A percentile compares a stretch with the other conserved stretches of the same genome.
phyloP scores from a whole-genome alignment of 345 rosid species.

The Moringa oleifera region DNA sequence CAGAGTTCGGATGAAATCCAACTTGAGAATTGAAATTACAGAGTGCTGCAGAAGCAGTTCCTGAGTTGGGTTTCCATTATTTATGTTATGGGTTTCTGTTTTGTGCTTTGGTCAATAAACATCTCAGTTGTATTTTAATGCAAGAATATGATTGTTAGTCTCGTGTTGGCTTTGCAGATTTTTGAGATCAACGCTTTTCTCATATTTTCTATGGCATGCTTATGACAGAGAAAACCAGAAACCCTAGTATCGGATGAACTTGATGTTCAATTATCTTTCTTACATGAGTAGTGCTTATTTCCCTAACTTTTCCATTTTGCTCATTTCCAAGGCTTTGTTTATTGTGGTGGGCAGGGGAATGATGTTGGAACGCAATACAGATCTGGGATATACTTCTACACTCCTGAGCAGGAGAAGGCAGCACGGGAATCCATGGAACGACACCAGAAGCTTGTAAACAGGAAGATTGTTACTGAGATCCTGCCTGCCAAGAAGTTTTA shows the following conservation, averaged over 20 bases:
- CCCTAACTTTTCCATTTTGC: not conserved
- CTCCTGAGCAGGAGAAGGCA: conserved; percentile 78
- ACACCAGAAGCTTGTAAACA: conserved; percentile 53
- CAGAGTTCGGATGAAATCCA: no score
- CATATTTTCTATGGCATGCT: no score
- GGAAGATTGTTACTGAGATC: conserved; percentile 76
- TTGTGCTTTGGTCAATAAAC: no score
- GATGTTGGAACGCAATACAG: conserved; percentile 94
- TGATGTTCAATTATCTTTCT: not conserved
- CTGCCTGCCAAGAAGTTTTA: conserved; percentile 89
- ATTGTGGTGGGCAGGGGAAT: conserved; percentile 49
- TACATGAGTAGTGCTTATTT: not conserved
- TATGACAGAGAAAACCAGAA: not conserved
- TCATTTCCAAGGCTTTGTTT: not conserved
- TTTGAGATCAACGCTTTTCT: no score
- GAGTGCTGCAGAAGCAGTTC: no score
- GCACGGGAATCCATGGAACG: conserved; percentile 62
- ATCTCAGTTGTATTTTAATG: no score
- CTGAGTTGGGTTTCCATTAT: no score
- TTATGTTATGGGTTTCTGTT: no score
- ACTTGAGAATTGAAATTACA: no score
- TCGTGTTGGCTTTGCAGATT: no score
- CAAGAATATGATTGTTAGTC: no score
- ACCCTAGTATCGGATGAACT: not conserved
- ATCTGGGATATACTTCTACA: conserved; percentile 77